Evolutionary conservation across 2,329 filamentous ascomycete genomes (phyloP), one percentile per base, ranked within the genome.

Genomic region (Clarireedia hainanense): DNA sequence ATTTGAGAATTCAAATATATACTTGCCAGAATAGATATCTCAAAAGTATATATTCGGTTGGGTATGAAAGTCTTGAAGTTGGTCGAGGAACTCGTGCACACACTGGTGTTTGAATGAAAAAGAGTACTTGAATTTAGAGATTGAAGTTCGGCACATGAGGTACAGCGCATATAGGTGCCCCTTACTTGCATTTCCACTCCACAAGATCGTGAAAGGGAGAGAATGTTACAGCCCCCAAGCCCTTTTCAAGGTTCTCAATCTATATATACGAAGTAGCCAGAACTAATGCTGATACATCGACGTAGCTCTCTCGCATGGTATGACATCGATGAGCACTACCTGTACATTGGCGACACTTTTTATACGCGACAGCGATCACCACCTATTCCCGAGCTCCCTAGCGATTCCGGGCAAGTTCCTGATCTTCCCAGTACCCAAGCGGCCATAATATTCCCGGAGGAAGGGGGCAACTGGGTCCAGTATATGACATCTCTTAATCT

Each of bases 271-370:
- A 34, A 34, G 30, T 34, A 12, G 10, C 39, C 39, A 24, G 14
- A 34, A 26, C 20, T 20, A 30, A 15, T 37, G 17, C 52, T 49
- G 23, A 49, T 36, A 27, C 24, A 30, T 5, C 20, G 36, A 40
- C 26, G 5, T 23, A 43, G 43, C 23, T 50, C 47, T n/a, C 52
- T 55, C 17, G 47, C 52, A 30, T 50, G 47, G 52, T 50, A 45
- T 20, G 52, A 55, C 26, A 63, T 69, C 9, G 62, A 69, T 1
- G 74, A 76, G 58, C 69, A 72, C 36, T 65, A 71, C 47, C 62
- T 78, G 0, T 78, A 72, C 52, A 72, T 76, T 5, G 75, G 75
- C 5, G 75, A 78, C 52, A 73, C 71, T 5, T 69, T 76, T 54
- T 77, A 77, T 60, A 71, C 73, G 52, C 63, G 64, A 23, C 60